Evolutionary conservation across 768 basidiomycete species (phyloP), one percentile per base, ranked within the genome.

Genomic region (Tricholoma bakamatsutake): DNA sequence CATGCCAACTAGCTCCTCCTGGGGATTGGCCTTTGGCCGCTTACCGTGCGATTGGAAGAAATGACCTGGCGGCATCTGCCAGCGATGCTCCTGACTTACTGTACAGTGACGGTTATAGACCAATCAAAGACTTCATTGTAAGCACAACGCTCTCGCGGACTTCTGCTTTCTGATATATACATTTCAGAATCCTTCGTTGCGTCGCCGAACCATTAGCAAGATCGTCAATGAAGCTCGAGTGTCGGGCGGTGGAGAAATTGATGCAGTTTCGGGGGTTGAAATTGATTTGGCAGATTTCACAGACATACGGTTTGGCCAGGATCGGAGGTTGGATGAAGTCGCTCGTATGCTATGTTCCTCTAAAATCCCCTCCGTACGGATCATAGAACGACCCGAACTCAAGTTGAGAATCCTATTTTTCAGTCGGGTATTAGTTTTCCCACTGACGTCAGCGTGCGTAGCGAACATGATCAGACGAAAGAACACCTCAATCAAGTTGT

Each of bases 331-430:
- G 31, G 90, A 94, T 45, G 97, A 99, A 66, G 93, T 96, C 4
- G 87, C 88, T 11, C 81, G 93, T 1, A 90, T 98, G 82, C 70
- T 99, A 15, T 91, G 89, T 60, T 96, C 92, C 0, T 89, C 90
- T 1, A 73, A 73, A 2, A 69, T 89, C 15, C 79, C 88, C 0
- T 79, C 82, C 1, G 79, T 96, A 46, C 81, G 76, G 74, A 67
- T 77, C 73, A 54, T 75, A 39, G 87, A 93, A 51, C 79, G 87
- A 35, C 82, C 85, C 47, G 86, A 91, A 57, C 68, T 86, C 37
- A 90, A 77, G 87, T 86, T 59, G 61, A 83, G 76, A 61, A 13
- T 50, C 45, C 55, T 9, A 10, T 47, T 33, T 15, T 43, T 13
- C 28, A 59, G 13, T 53, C 18, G 15, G 7, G 47, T 35, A 40